Evolutionary conservation across 2,329 filamentous ascomycete genomes (phyloP).

Genomic region (Xylariaceae sp.): DNA sequence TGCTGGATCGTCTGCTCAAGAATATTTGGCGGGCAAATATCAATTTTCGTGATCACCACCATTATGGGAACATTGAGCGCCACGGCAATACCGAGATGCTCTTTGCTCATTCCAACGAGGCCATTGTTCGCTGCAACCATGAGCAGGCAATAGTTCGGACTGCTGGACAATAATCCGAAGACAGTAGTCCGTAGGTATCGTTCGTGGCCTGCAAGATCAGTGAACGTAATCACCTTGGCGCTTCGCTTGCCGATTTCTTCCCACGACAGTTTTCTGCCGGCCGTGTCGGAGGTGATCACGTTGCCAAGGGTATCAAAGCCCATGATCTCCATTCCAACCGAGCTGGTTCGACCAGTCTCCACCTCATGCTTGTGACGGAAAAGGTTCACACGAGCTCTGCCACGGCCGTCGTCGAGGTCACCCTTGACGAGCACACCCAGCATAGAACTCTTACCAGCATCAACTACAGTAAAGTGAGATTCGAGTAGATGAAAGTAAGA

Average conservation of each 20-base stretch:
- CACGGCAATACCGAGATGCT: conserved; percentile 90
- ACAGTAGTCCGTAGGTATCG: conserved; percentile 93
- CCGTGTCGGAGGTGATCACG: conserved; percentile 73
- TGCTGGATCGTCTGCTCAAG: conserved; percentile 89
- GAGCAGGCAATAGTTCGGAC: conserved; percentile 92
- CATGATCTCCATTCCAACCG: conserved; percentile 98
- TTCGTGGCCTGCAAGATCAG: conserved; percentile 92
- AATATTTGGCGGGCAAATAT: conserved; percentile 95
- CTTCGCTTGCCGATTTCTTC: conserved; percentile 94
- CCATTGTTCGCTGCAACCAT: conserved; percentile 99
- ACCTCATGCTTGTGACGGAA: conserved; percentile 98
- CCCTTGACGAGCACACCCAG: conserved; percentile 94
- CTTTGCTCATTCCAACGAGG: conserved; percentile 95
- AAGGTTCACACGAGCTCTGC: conserved; percentile 87
- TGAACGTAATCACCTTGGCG: conserved; percentile 95
- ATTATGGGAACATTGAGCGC: conserved; percentile 96
- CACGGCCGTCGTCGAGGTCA: conserved; percentile 87
- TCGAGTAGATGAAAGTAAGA: conserved; percentile 9
- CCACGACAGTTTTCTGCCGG: conserved; percentile 83
- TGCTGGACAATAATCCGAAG: conserved; percentile 88
- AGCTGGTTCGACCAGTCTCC: conserved; percentile 90
- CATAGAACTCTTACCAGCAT: conserved; percentile 95
- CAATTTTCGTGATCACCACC: conserved; percentile 97
- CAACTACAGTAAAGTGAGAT: conserved; percentile 49
- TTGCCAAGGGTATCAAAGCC: conserved; percentile 86